Conservation (phyloP, 1,139 yeast species). For the Sugiyamaella novakii region DNA sequence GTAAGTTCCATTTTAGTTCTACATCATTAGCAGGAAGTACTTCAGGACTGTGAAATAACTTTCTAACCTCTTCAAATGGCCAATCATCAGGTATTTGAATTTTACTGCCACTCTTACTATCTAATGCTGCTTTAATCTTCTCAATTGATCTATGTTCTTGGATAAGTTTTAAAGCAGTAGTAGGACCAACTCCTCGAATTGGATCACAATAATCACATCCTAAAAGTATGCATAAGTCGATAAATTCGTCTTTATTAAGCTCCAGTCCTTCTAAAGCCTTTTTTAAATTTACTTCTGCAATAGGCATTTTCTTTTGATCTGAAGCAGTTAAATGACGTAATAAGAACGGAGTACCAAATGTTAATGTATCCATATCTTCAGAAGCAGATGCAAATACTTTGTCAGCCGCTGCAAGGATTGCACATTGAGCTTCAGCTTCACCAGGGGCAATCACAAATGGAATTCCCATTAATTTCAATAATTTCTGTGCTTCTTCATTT, state of each 20-base stretch:
- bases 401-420: constrained; percentile 83
- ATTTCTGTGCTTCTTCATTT: constrained; percentile 86
- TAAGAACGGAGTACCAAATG: constrained; percentile 82
- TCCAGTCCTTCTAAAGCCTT: constrained; percentile 76
- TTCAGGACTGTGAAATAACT: constrained; percentile 80
- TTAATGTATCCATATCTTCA: constrained; percentile 98
- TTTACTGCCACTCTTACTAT: constrained; percentile 64
- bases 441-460: constrained; percentile 94
- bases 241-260: constrained; percentile 69
- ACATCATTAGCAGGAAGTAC: constrained; percentile 62
- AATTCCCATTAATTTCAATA: constrained; percentile 86
- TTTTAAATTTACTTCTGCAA: constrained; percentile 74
- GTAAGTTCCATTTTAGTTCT: constrained; percentile 65
- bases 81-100: constrained; percentile 89
- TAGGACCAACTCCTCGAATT: constrained; percentile 93
- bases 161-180: constrained; percentile 84
- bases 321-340: constrained; percentile 90
- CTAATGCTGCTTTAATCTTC: constrained; percentile 66
- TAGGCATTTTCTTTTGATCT: constrained; percentile 90
- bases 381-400: constrained; percentile 94
- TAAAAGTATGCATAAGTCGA: constrained; percentile 86
- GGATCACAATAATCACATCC: constrained; percentile 99
- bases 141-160: constrained; percentile 84
- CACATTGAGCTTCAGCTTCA: constrained; percentile 99
- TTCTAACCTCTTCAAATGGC: constrained; percentile 90